phyloP scores from a whole-genome alignment of 139 green algal species.

The Pseudopediastrum boryanum region DNA sequence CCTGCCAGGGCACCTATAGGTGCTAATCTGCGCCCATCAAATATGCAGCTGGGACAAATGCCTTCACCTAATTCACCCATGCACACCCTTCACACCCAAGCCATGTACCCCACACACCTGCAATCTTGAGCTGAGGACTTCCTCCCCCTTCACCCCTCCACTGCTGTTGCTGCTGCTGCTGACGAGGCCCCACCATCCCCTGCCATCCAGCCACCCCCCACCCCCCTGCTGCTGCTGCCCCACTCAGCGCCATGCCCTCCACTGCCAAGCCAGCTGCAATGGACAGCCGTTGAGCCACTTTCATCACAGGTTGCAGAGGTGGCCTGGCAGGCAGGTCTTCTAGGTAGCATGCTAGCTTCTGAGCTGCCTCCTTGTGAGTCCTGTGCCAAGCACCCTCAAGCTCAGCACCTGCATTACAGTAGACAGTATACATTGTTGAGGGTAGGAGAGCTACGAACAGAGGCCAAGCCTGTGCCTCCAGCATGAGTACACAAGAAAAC shows the following conservation, averaged over 20 bases:
- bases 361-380: conserved; percentile 43
- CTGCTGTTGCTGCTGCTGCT: conserved; percentile 3
- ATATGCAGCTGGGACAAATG: no score
- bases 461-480: no score
- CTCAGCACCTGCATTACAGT: conserved; percentile 1
- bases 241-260: conserved; percentile 9
- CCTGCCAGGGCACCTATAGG: no score
- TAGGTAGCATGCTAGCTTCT: conserved; percentile 38
- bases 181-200: not conserved
- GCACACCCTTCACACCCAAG: no score
- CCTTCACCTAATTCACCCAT: no score
- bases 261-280: conserved; percentile 40
- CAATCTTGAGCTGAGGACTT: not conserved
- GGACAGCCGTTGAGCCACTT: conserved; percentile 34
- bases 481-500: no score
- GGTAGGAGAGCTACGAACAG: no score
- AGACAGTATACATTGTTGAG: not conserved
- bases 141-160: not conserved
- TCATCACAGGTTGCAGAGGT: conserved; percentile 47
- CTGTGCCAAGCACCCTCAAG: conserved; percentile 43
- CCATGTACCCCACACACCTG: no score
- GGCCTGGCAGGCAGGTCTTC: conserved; percentile 52
- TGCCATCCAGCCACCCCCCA: not conserved
- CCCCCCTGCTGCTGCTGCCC: conserved; percentile 1
- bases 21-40: no score